These are phyloP conservation scores for Trichomonas gallinae DNA, from an alignment of 208 protist genomes.

Conservation along the genomic window DNA sequence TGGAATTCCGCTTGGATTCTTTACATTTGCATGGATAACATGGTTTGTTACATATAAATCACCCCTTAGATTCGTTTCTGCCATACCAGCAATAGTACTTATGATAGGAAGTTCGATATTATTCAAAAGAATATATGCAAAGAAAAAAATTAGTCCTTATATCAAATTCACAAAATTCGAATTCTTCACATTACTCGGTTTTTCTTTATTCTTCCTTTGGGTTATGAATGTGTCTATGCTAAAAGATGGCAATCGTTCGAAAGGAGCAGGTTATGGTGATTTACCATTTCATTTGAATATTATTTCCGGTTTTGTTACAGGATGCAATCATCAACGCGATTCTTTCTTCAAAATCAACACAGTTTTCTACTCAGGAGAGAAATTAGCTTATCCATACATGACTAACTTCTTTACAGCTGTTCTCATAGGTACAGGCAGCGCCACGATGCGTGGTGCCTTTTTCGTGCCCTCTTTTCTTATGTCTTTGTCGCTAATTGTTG, in stretches of 20 bases:
- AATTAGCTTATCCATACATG: neutral
- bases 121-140: neutral
- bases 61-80: neutral
- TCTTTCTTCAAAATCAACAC: neutral
- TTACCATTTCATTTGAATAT: neutral
- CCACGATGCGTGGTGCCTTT: neutral
- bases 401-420: neutral
- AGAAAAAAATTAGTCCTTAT: neutral
- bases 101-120: neutral
- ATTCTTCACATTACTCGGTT: neutral
- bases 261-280: neutral
- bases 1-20: neutral
- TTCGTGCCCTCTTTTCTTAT: neutral
- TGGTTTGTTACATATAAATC: neutral
- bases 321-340: neutral
- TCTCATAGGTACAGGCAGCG: neutral
- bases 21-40: neutral
- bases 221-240: neutral
- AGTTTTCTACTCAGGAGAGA: neutral
- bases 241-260: neutral
- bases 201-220: neutral
- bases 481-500: neutral
- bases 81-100: neutral
- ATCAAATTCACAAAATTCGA: neutral
- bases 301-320: neutral